A percentile compares a stretch with the other conserved stretches of the same genome.
phyloP scores from a whole-genome alignment of 2,329 filamentous ascomycete species.

The Xenosphaeropsis pyriputrescens region DNA sequence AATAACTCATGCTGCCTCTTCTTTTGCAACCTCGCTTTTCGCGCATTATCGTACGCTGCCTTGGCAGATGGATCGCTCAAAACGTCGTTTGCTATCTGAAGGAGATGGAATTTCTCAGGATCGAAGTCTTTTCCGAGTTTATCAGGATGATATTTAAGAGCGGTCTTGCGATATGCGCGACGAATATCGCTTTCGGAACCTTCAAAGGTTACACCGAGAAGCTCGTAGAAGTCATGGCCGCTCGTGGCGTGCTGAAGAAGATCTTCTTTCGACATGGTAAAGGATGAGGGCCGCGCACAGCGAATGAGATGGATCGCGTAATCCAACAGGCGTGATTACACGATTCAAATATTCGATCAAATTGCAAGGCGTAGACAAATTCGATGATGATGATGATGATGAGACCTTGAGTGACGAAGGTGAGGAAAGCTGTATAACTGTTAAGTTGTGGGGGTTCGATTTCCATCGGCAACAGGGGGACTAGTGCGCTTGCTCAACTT shows the following conservation, averaged over 20 bases:
- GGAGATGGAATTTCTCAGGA: constrained; percentile 68
- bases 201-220: constrained; percentile 4
- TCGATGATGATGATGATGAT: too few relatives aligned
- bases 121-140: constrained; percentile 67
- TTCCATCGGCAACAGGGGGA: too few relatives aligned
- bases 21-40: constrained; percentile 56
- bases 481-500: too few relatives aligned
- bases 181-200: constrained; percentile 3
- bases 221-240: constrained; percentile 16
- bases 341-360: too few relatives aligned
- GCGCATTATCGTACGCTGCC: constrained; percentile 62
- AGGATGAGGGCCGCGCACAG: background rate
- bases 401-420: too few relatives aligned
- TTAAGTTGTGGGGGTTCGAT: too few relatives aligned
- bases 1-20: constrained; percentile 59
- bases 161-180: constrained; percentile 55
- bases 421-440: too few relatives aligned
- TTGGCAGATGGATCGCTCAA: constrained; percentile 58
- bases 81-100: constrained; percentile 77
- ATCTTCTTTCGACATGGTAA: constrained; percentile 16
- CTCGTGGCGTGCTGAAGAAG: constrained; percentile 16
- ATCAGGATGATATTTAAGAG: constrained; percentile 88
- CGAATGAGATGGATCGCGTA: too few relatives aligned
- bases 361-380: too few relatives aligned
- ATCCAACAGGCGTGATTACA: too few relatives aligned